phyloP scores from a whole-genome alignment of 352 stramenopile species.

The Globisporangium viniferum region DNA sequence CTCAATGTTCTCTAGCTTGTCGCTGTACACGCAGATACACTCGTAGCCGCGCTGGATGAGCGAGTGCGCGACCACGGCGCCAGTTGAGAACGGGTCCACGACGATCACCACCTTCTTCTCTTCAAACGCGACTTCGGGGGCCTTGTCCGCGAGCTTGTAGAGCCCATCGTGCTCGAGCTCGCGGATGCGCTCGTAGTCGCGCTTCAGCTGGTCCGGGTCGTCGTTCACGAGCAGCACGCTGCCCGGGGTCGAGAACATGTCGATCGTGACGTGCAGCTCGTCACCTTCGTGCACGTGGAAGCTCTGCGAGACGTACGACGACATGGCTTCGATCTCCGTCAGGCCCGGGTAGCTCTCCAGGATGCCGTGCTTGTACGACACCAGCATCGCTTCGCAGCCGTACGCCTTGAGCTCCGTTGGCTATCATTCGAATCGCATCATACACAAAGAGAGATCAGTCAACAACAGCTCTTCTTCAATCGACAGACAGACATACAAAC shows the following conservation, averaged over 20 bases:
- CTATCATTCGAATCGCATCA: slow-evolving; percentile 15
- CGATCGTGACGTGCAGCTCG: slow-evolving; percentile 86
- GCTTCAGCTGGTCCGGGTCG: slow-evolving; percentile 64
- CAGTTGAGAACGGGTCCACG: slow-evolving; percentile 96
- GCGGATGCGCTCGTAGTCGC: slow-evolving; percentile 84
- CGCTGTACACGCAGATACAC: slow-evolving; percentile 86
- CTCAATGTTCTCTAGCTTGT: slow-evolving; percentile 81
- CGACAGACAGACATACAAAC: neutral
- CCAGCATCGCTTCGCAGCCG: slow-evolving; percentile 92
- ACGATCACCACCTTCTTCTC: slow-evolving; percentile 86
- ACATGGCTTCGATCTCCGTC: slow-evolving; percentile 88
- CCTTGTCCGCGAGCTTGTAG: slow-evolving; percentile 39
- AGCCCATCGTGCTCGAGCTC: slow-evolving; percentile 74
- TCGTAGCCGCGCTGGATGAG: slow-evolving; percentile 88
- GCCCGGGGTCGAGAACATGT: slow-evolving; percentile 94
- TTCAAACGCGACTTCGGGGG: neutral
- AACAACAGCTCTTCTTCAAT: neutral
- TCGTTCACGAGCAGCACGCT: slow-evolving; percentile 93
- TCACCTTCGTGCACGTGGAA: slow-evolving; percentile 86
- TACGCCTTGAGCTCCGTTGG: slow-evolving; percentile 75
- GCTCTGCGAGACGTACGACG: slow-evolving; percentile 91
- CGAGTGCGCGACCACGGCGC: slow-evolving; percentile 91
- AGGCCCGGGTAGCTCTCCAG: slow-evolving; percentile 88
- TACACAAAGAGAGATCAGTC: neutral
- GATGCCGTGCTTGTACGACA: slow-evolving; percentile 90